Conservation (phyloP, 2,329 filamentous ascomycete genomes). For the Neoscytalidium dimidiatum region DNA sequence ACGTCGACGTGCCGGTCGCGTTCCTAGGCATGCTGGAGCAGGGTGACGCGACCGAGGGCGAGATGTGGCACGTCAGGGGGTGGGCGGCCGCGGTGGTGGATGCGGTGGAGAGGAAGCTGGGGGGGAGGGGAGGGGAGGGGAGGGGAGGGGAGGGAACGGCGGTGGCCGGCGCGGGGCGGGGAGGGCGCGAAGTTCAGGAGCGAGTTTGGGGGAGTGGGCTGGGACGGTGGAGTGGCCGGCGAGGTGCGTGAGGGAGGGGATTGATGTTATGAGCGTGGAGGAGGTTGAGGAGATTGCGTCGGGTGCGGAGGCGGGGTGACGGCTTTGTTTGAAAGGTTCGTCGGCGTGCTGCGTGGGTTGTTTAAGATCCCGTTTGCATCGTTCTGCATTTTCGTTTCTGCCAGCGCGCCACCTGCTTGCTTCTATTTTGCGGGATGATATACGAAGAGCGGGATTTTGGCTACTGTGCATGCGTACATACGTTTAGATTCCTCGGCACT, state of each 20-base stretch:
- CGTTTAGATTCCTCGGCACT: too few relatives aligned
- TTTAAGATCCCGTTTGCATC: too few relatives aligned
- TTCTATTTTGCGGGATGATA: too few relatives aligned
- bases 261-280: neutral
- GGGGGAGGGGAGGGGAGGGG: neutral
- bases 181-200: too few relatives aligned
- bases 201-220: neutral
- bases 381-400: too few relatives aligned
- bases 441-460: too few relatives aligned
- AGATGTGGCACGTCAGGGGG: neutral
- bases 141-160: neutral
- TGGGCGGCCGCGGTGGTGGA: neutral
- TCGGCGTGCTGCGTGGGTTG: too few relatives aligned
- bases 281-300: neutral
- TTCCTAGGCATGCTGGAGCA: neutral
- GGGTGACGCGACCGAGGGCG: neutral
- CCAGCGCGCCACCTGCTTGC: too few relatives aligned
- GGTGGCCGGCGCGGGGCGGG: too few relatives aligned
- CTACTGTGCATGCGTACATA: too few relatives aligned
- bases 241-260: neutral
- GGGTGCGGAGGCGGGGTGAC: neutral
- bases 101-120: neutral
- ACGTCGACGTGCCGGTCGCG: neutral
- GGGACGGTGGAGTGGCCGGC: neutral
- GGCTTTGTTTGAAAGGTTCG: neutral